Evolutionary conservation across 2,329 filamentous ascomycete species (phyloP), one percentile per base, ranked within the genome.

Genomic region (Alternaria sp.): DNA sequence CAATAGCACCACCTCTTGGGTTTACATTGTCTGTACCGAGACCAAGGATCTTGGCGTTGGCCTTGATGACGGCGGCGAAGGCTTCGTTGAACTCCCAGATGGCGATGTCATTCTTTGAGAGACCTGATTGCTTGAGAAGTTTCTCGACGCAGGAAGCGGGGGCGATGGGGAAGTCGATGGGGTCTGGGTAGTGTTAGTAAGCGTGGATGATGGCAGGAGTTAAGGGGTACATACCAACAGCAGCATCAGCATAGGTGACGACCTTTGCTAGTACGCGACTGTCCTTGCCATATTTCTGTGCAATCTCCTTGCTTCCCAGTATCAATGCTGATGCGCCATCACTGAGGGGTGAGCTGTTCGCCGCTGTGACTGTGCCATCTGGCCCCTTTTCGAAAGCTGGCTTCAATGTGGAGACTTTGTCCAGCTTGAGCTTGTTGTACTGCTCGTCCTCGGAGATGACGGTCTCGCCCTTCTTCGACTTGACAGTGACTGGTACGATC

Each of bases 51-150:
- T 96, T 93, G 72, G 92, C 90, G 74, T 98, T 97, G 40, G 94
- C 93, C 76, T 95, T 93, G 78, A 97, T 95, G 29, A 97, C 93
- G 4, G 91, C 92, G 28, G 95, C 94, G 75, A 99, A 99, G 0
- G 95, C 95, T 81, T 99, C 95, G 78, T 99, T 99, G 79, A 99
- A 97, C 78, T 98, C 95, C 94, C 95, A 98, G 23, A 97, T 82
- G 5, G 94, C 89, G 44, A 99, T 92, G 77, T 98, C 91, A 45
- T 96, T 90, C 79, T 93, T 92, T 65, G 87, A 92, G 67, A 99
- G 93, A 10, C 94, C 93, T 0, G 95, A 95, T 56, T 93, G 86
- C 78, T 93, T 86, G 50, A 99, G 84, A 10, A 93, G 93, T 70
- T 97, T 87, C 3, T 94, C 93, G 0, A 98, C 94, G 5, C 94